Evolutionary conservation across 345 rosid genomes (phyloP), one percentile per base, ranked within the genome.

Genomic region (Balakata baccata): DNA sequence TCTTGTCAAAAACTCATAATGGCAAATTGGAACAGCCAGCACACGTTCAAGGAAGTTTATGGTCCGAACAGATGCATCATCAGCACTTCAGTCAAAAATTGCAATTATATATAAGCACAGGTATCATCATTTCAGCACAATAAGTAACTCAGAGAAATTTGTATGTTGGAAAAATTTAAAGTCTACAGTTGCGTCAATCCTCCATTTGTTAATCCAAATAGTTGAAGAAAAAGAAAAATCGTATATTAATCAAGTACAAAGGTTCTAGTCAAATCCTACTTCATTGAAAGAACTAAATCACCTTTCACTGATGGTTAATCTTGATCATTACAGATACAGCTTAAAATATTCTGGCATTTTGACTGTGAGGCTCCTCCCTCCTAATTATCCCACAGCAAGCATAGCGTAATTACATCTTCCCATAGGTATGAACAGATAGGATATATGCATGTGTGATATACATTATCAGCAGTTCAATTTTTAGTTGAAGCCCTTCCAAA

Each of bases 71-170:
- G 25, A 46, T 60, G 71, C 47, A 59, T 62, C 43, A 22, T 58
- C 58, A 66, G 64, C 78, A 65, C 25, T 22, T 64, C 37, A 59
- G 64, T 77, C 80, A 68, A 69, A 49, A 77, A 59, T 57, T 65
- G 64, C 64, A 69, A 58, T 64, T 43, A 77, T 70, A 58, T 11
- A 61, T 37, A 57, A 68, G 54, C 20, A 62, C 20, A 68, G 51
- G 37, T 71, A 25, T 47, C 57, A 25, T 47, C 57, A 43, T 41
- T 53, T 46, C 11, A 20, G 16, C n/a, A 20, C 29, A 64, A 45
- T 11, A n/a, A 65, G 8, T 14, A 46, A 65, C 63, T 41, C 54
- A 53, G 6, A 39, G 25, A 65, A 34, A 66, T 16, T n/a, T 9
- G 43, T 14, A 11, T 20, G 63, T 22, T 17, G 23, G 71, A 34